Conservation (phyloP, 2,329 filamentous ascomycete genomes). For the Phialophora verrucosa region DNA sequence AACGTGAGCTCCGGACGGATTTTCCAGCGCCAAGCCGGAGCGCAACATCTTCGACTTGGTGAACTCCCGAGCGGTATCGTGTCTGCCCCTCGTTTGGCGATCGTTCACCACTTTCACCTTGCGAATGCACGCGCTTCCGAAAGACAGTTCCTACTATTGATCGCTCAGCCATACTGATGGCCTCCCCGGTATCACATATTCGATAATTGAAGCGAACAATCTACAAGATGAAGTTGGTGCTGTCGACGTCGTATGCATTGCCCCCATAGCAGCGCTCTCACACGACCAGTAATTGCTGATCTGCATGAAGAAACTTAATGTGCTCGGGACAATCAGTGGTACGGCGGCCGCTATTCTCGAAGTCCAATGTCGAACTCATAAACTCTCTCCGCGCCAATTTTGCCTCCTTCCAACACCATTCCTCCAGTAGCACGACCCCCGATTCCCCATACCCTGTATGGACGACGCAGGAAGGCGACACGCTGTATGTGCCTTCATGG, state of each 20-base stretch:
- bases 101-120: neutral
- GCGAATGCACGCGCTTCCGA: neutral
- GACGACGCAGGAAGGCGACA: slow-evolving; percentile 68
- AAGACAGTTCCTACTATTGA: neutral
- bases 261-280: slow-evolving; percentile 2
- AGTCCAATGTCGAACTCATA: slow-evolving; percentile 91
- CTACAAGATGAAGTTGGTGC: slow-evolving; percentile 66
- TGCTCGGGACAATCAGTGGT: slow-evolving; percentile 82
- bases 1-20: too few species aligned
- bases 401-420: slow-evolving; percentile 66
- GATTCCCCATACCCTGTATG: slow-evolving; percentile 55
- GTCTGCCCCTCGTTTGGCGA: neutral
- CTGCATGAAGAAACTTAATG: slow-evolving; percentile 73
- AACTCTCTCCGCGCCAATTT: slow-evolving; percentile 88
- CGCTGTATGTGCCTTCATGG: slow-evolving; percentile 78
- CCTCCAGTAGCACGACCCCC: slow-evolving; percentile 25
- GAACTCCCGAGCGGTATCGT: neutral
- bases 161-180: neutral
- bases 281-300: neutral
- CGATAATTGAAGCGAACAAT: neutral
- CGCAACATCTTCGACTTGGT: neutral
- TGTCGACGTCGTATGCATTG: slow-evolving; percentile 78
- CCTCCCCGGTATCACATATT: neutral
- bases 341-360: slow-evolving; percentile 74
- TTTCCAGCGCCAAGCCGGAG: neutral